Base-by-base conservation (phyloP, 1,284 basidiomycete genomes). In the Apiotrichum porosum region DNA sequence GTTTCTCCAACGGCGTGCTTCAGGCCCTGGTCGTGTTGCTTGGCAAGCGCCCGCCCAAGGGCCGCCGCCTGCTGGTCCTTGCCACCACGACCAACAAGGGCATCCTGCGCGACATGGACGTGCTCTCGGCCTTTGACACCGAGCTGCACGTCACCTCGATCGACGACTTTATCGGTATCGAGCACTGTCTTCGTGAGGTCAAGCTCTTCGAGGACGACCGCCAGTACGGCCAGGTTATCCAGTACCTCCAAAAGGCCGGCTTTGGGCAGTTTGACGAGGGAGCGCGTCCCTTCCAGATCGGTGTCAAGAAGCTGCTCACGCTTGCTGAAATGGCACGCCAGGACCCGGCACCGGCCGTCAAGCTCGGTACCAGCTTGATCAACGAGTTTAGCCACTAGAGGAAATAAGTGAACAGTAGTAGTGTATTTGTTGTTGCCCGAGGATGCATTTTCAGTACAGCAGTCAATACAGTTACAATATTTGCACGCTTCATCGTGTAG, bases 301-400 rank as follows among this genome's bases (percentile, higher is more conserved):
- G 94, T 6, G 83, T 99, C 64, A 97, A 97, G 81, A 92, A 89
- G 75, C 69, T 99, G 66, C 71, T 99, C 64, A 91, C 85, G 49
- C 81, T 90, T 54, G 81, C 93, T 19, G 94, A 99, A 78, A 97
- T 97, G 93, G 89, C 93, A 35, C 80, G 93, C 62, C 91, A 97
- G 75, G 94, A 92, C 66, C 87, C 87, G 41, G 82, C 81, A 59
- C 83, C 82, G 26, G 85, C 81, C n/a, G 81, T 84, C 63, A 80
- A 88, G 58, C 73, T 93, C 49, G 81, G 80, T 40, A 79, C 78
- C 36, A 85, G 83, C 48, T 70, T 93, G 50, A 54, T 62, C 18
- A 61, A 42, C 32, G 32, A 42, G 41, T 33, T 8, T 37, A 30
- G 17, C 26, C 26, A 12, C 6, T 28, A 28, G 26, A 28, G 26